Conservation (phyloP, 805 yeast genomes). For the Metschnikowia bowlesiae region DNA sequence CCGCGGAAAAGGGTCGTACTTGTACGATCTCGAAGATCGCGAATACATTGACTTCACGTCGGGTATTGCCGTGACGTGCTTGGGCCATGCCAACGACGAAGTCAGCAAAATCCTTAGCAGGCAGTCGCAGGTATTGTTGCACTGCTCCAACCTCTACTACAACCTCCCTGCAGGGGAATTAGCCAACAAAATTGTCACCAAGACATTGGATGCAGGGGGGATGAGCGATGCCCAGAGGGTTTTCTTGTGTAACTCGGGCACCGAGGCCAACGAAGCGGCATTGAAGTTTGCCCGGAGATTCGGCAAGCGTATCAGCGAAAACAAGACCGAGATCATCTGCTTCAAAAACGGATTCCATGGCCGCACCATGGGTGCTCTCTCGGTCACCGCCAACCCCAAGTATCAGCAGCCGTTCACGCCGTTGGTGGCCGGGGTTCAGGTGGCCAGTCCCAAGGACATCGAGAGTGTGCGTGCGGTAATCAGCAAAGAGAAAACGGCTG, state of each 20-base stretch:
- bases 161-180: conserved; percentile 81
- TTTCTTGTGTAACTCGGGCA: conserved; percentile 56
- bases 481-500: conserved; percentile 65
- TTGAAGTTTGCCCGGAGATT: conserved; percentile 68
- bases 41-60: conserved; percentile 88
- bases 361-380: conserved; percentile 86
- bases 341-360: conserved; percentile 93
- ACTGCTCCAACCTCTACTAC: conserved; percentile 80
- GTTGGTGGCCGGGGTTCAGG: conserved; percentile 80
- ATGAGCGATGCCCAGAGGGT: conserved; percentile 78
- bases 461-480: conserved; percentile 54
- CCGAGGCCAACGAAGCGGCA: conserved; percentile 59
- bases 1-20: conserved; percentile 73
- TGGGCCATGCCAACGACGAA: conserved; percentile 82
- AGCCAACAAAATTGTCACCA: conserved; percentile 62
- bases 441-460: conserved; percentile 60
- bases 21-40: conserved; percentile 76
- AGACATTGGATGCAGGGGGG: conserved; percentile 70
- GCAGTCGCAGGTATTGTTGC: conserved; percentile 72
- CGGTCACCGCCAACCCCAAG: conserved; percentile 89
- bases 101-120: conserved; percentile 66
- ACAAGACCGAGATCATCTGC: conserved; percentile 76
- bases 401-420: conserved; percentile 91
- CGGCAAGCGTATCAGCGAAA: conserved; percentile 53
- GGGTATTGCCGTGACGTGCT: conserved; percentile 94